Percentiles rank a stretch among this genome's conserved stretches.
Conservation (phyloP, 2,329 filamentous ascomycete genomes). For the Colletotrichum tropicicola region DNA sequence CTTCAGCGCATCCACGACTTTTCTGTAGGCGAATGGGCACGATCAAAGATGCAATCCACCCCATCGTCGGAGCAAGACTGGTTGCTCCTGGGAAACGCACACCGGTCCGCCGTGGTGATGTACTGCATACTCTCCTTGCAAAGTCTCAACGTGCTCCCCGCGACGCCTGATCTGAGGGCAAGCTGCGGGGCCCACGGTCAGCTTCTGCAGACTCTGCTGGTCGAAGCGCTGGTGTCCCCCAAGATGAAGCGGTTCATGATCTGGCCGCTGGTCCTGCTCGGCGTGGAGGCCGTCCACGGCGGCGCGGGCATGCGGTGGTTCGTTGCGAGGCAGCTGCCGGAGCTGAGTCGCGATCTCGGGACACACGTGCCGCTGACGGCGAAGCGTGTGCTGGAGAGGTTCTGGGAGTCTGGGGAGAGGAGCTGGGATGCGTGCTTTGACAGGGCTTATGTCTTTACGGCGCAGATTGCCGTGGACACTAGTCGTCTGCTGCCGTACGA, state of each 20-base stretch:
- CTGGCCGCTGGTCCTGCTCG: slow-evolving; percentile 10
- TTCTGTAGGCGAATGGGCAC: slow-evolving; percentile 40
- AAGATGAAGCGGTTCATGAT: slow-evolving; percentile 4
- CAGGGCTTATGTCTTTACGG: slow-evolving; percentile 18
- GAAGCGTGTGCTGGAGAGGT: not conserved
- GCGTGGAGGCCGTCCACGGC: slow-evolving; percentile 1
- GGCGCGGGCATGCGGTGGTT: not conserved
- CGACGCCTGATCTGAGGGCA: not conserved
- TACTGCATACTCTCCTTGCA: slow-evolving; percentile 49
- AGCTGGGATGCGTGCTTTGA: slow-evolving; percentile 20
- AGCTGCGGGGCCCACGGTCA: not conserved
- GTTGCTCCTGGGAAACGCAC: slow-evolving; percentile 35
- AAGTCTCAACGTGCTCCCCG: slow-evolving; percentile 39
- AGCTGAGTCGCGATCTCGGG: slow-evolving; percentile 4
- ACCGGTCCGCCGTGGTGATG: slow-evolving; percentile 40
- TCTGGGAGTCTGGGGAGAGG: slow-evolving; percentile 5
- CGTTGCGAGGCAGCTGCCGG: not conserved
- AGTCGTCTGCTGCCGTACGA: slow-evolving; percentile 2
- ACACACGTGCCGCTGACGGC: slow-evolving; percentile 5
- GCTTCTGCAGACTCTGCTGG: not conserved
- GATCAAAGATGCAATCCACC: slow-evolving; percentile 37
- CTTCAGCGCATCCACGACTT: slow-evolving; percentile 37
- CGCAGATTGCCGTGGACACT: slow-evolving; percentile 32
- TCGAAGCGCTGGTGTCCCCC: not conserved
- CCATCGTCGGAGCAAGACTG: slow-evolving; percentile 36